Base-by-base conservation (phyloP, 371 early-diverging fungal genomes). In the Rhizopus stolonifer region DNA sequence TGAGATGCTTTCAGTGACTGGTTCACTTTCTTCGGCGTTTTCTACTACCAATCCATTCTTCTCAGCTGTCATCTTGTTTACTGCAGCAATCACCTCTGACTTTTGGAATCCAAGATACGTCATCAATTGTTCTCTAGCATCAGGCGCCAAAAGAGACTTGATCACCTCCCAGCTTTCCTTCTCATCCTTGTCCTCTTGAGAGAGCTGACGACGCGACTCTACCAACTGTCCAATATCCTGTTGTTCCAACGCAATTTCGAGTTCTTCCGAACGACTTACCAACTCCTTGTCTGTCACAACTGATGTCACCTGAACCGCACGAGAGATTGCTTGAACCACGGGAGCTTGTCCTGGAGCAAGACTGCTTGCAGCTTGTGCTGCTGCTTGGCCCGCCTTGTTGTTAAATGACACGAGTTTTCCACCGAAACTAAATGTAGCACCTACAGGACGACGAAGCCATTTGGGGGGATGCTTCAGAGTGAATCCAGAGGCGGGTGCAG, bases 381-480 rank as follows among this genome's bases (percentile, higher is more conserved):
- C 70, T 26, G 64, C 64, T 43, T 70, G 65, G n/a, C 69, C 72
- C 18, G 73, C 71, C 49, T 72, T 72, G 56, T 77, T 70, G 25
- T 72, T 70, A 61, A 93, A 92, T 17, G 76, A 69, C 14, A 90
- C 89, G 17, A 98, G 77, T 61, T 90, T 88, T 23, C 92, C 92
- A 56, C 96, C 94, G 58, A 94, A 96, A 8, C 91, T 91, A 77
- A 92, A 99, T 0, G 87, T 76, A 3, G 88, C 94, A 13, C 96
- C 94, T 0, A 85, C 87, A 14, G 96, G 96, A 4, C 95, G 81
- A 31, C 92, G 85, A 18, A 95, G 83, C 99, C 99, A 98, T 74
- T 93, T 94, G 25, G 99, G 98, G 36, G 97, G 92, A 22, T 89
- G 84, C 52, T 86, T 89, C 18, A 97, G 80, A 1, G 70, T 40